These are phyloP conservation scores for Penicillium antarcticum DNA, from an alignment of 495 filamentous ascomycete species.

Conservation along the genomic window DNA sequence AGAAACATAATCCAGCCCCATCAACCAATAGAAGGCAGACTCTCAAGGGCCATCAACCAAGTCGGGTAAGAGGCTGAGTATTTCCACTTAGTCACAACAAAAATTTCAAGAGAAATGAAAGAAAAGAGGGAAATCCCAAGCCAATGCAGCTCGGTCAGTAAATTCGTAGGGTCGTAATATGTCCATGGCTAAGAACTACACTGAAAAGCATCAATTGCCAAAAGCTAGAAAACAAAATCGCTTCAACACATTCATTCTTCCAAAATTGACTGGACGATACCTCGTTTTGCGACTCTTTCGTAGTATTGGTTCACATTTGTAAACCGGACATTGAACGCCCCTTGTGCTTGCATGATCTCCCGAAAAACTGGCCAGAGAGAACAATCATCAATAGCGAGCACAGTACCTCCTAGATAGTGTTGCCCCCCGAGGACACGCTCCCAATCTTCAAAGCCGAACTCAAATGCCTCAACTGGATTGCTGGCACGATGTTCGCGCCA, in stretches of 20 bases:
- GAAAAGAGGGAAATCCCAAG: not conserved
- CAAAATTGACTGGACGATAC: constrained; percentile 45
- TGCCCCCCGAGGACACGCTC: constrained; percentile 43
- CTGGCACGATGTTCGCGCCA: constrained; percentile 28
- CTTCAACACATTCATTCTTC: constrained; percentile 20
- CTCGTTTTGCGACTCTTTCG: constrained; percentile 44
- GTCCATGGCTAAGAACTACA: constrained; percentile 10
- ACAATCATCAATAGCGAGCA: constrained; percentile 64
- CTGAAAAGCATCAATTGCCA: not conserved
- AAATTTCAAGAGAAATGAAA: not conserved
- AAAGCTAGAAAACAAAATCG: not conserved
- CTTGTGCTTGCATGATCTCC: constrained; percentile 43
- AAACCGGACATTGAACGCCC: constrained; percentile 29
- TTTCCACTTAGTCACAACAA: not conserved
- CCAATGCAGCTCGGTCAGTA: not conserved
- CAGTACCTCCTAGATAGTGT: constrained; percentile 54
- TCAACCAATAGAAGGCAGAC: too few species aligned
- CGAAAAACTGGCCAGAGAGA: constrained; percentile 69
- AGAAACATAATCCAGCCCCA: not conserved
- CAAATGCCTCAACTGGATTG: constrained; percentile 12
- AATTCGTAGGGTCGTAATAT: constrained; percentile 10
- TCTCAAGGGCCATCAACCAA: too few species aligned
- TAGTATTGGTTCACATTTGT: constrained; percentile 54
- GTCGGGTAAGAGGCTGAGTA: too few species aligned
- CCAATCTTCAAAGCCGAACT: constrained; percentile 40